Percentiles rank a stretch among this genome's conserved stretches.
Evolutionary conservation across 768 basidiomycete species (phyloP).

Genomic region (Pleurotus eryngii): DNA sequence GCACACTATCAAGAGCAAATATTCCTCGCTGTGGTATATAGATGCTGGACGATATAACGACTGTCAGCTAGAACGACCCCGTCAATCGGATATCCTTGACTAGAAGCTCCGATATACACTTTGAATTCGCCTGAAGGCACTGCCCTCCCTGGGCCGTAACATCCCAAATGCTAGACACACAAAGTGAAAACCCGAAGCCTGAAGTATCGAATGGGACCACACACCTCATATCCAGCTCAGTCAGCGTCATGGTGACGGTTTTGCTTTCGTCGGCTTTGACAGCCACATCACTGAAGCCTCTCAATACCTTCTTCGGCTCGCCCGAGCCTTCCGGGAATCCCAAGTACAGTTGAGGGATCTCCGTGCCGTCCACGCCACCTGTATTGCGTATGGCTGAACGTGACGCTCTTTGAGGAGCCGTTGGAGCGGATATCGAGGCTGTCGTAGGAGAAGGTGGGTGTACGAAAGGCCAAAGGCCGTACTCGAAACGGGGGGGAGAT

Average conservation of each 20-base stretch:
- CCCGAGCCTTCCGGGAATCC: constrained; percentile 58
- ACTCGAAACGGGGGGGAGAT: constrained; percentile 84
- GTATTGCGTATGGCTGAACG: constrained; percentile 64
- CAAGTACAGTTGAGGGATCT: constrained; percentile 77
- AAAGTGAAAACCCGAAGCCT: not conserved
- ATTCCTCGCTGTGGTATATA: no score
- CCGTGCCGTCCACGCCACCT: constrained; percentile 52
- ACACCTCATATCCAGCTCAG: constrained; percentile 43
- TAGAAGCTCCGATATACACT: constrained; percentile 51
- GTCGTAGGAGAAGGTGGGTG: constrained; percentile 70
- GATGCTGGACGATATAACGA: no score
- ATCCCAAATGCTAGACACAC: constrained; percentile 47
- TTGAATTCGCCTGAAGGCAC: constrained; percentile 48
- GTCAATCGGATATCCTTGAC: constrained; percentile 42
- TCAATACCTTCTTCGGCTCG: constrained; percentile 70
- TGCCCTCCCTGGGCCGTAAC: constrained; percentile 41
- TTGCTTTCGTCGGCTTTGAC: constrained; percentile 43
- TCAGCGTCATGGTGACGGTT: constrained; percentile 49
- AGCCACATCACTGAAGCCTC: constrained; percentile 63
- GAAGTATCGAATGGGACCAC: constrained; percentile 3
- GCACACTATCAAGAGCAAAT: no score
- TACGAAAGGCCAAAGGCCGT: constrained; percentile 88
- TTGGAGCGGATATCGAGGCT: constrained; percentile 46
- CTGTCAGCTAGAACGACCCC: constrained; percentile 21
- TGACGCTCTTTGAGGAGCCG: constrained; percentile 40